These are phyloP conservation scores for Yarrowia alimentaria DNA, from an alignment of 805 yeast genomes.

Conservation along the genomic window DNA sequence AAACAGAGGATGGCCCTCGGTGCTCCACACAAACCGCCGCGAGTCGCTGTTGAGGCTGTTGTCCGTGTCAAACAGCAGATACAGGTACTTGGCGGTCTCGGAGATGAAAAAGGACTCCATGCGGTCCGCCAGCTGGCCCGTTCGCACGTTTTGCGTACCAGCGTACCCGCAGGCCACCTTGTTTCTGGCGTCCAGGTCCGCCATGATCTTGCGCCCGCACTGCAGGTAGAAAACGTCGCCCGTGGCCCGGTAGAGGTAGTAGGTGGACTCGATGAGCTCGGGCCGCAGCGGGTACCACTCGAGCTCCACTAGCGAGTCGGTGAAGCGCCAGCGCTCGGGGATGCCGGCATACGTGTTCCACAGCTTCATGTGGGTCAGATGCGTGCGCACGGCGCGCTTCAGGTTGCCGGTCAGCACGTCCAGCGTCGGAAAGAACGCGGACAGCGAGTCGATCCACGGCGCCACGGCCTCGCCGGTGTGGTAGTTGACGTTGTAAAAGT, in stretches of 20 bases:
- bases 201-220: constrained; percentile 65
- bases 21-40: constrained; percentile 55
- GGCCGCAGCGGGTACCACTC: constrained; percentile 96
- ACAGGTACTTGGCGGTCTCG: constrained; percentile 82
- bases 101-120: constrained; percentile 91
- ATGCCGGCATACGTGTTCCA: constrained; percentile 80
- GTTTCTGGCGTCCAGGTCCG: constrained; percentile 53
- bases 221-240: constrained; percentile 78
- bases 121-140: constrained; percentile 64
- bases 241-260: constrained; percentile 78
- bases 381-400: constrained; percentile 59
- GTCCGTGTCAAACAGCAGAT: constrained; percentile 54
- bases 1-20: constrained; percentile 92
- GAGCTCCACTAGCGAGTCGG: constrained; percentile 44
- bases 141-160: constrained; percentile 66
- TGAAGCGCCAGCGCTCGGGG: constrained; percentile 82
- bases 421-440: constrained; percentile 88
- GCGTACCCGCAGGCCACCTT: constrained; percentile 74
- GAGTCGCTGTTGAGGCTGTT: constrained; percentile 46
- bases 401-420: constrained; percentile 77
- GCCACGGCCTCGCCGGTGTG: constrained; percentile 50
- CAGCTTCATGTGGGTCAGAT: constrained; percentile 63
- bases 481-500: constrained; percentile 56
- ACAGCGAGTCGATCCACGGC: constrained; percentile 79
- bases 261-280: constrained; percentile 86